Base-by-base conservation (phyloP, 768 basidiomycete species). In the Cubamyces sp. region DNA sequence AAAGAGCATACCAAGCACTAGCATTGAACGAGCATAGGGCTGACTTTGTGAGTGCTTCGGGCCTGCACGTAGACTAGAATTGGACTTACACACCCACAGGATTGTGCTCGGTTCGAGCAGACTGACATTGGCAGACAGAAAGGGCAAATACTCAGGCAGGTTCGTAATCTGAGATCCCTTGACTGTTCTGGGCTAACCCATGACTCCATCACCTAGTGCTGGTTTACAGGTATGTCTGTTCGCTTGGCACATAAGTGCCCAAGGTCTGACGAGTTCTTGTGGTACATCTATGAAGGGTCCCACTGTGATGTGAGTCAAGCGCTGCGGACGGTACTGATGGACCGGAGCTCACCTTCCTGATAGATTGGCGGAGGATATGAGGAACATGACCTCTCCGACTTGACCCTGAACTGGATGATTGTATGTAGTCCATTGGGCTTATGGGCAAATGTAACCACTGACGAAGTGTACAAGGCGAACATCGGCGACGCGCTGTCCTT, bases 281-380 rank as follows among this genome's bases (percentile, higher is more conserved):
- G 12, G 1, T 25, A 30, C 12, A 7, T 18, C 3, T 28, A 3
- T 19, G 30, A 50, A 66, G 67, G 64, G n/a, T 71, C 57, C 66
- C 78, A 77, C 53, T 68, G 71, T 15, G 76, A 76, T 56, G 75
- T 75, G 60, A 45, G 70, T 34, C 28, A 8, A 8, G 28, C 8
- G 4, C 28, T 8, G 3, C 8, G 28, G 28, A 30, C 8, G 28
- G 3, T 30, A 30, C 28, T 30, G 28, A 8, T 3, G 4, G 8
- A 3, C 28, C 4, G 28, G 21, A 6, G 43, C n/a, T 53, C 16
- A 50, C 46, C 14, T 19, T 34, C 30, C 42, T 25, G 52, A 28
- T 63, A 90, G 89, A 81, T 87, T 48, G 88, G 88, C 16, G 90
- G 90, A 26, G 89, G 90, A 41, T 91, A 84, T 72, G 69, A 78